phyloP scores from a whole-genome alignment of 2,329 filamentous ascomycete species.

The Pseudocercospora pini-densiflorae region DNA sequence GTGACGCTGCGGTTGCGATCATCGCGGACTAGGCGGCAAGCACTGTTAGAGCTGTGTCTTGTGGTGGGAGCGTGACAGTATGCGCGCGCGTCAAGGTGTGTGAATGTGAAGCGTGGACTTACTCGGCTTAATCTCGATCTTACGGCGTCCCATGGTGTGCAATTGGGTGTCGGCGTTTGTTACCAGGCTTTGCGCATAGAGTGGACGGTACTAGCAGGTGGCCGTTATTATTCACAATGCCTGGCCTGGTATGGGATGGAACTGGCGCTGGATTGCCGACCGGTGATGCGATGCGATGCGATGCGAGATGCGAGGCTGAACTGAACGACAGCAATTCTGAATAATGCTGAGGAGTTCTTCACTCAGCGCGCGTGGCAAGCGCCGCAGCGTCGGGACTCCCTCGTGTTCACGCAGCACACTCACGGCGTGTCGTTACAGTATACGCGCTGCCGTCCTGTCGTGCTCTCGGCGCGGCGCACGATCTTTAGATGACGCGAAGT shows the following conservation, averaged over 20 bases:
- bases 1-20: constrained; percentile 55
- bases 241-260: too few species aligned
- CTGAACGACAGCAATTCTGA: neutral
- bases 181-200: constrained; percentile 12
- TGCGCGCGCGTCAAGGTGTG: neutral
- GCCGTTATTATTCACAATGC: neutral
- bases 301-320: neutral
- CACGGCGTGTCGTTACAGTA: neutral
- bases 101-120: constrained; percentile 9
- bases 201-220: neutral
- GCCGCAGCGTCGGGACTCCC: neutral
- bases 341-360: neutral
- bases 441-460: neutral
- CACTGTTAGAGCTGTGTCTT: neutral
- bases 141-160: constrained; percentile 84
- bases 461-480: neutral
- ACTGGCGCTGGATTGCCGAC: too few species aligned
- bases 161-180: constrained; percentile 12
- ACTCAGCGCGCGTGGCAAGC: neutral
- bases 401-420: neutral
- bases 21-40: constrained; percentile 27
- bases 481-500: neutral
- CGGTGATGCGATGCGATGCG: too few species aligned
- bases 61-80: neutral
- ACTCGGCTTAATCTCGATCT: constrained; percentile 93